Evolutionary conservation across 2,329 filamentous ascomycete species (phyloP).

Genomic region (Biscogniauxia mediterranea): DNA sequence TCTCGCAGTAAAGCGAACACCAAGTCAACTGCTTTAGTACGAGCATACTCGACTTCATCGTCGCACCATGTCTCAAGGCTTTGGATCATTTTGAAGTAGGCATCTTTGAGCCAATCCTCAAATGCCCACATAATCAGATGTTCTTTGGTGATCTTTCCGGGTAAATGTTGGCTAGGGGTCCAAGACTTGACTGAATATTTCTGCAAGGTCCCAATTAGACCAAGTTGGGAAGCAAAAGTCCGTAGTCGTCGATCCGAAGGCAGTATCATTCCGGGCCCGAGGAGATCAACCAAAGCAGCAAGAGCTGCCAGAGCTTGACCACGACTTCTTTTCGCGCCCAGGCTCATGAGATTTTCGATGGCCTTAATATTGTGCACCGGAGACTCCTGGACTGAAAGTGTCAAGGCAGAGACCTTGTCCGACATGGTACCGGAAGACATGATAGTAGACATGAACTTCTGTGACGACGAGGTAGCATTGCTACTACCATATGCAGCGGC

Average conservation of each 20-base stretch:
- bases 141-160: conserved; percentile 67
- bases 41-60: conserved; percentile 92
- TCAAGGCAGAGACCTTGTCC: conserved; percentile 94
- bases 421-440: conserved; percentile 95
- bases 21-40: conserved; percentile 83
- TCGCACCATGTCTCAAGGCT: conserved; percentile 89
- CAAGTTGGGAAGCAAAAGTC: conserved; percentile 77
- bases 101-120: conserved; percentile 92
- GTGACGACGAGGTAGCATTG: conserved; percentile 76
- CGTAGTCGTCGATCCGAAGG: conserved; percentile 79
- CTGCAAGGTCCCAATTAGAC: conserved; percentile 68
- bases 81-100: conserved; percentile 91
- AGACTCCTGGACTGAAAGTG: conserved; percentile 91
- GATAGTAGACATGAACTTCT: conserved; percentile 95
- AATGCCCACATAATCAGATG: conserved; percentile 88
- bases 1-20: conserved; percentile 89
- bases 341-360: conserved; percentile 75
- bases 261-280: conserved; percentile 83
- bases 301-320: conserved; percentile 91
- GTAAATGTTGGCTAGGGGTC: conserved; percentile 68
- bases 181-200: conserved; percentile 57
- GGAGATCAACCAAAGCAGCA: conserved; percentile 87
- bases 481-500: conserved; percentile 72
- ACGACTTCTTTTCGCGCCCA: conserved; percentile 92
- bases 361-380: conserved; percentile 89